Conservation (phyloP, 345 rosid species). For the Acer campestre region DNA sequence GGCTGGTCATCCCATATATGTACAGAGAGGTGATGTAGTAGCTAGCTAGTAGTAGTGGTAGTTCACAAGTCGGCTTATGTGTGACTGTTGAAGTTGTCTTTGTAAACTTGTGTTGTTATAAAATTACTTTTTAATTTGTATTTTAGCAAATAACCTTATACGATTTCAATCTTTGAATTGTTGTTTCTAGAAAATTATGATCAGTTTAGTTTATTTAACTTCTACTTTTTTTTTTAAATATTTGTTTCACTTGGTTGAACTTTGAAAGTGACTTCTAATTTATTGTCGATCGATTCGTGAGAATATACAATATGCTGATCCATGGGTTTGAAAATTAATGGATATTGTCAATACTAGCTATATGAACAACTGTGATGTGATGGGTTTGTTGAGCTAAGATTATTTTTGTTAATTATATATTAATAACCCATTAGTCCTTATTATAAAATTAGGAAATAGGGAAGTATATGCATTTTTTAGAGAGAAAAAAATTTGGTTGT, state of each 20-base stretch:
- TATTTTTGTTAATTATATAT: too few species aligned
- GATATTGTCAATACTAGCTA: too few species aligned
- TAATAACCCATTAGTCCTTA: neutral
- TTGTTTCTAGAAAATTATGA: too few species aligned
- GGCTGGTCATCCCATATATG: neutral
- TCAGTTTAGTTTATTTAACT: too few species aligned
- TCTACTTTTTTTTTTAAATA: too few species aligned
- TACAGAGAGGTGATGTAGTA: too few species aligned
- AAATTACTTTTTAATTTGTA: neutral
- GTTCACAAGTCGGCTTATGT: neutral
- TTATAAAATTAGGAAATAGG: neutral
- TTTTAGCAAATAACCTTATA: neutral
- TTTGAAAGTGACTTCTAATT: neutral
- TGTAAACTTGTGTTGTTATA: neutral
- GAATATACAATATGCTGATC: too few species aligned
- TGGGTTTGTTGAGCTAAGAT: neutral
- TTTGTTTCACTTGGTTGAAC: neutral
- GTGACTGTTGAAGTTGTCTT: neutral
- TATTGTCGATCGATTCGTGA: too few species aligned
- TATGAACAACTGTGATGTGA: too few species aligned
- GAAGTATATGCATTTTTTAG: neutral
- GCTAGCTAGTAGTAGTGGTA: neutral
- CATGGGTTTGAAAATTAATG: too few species aligned
- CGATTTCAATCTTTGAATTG: neutral
- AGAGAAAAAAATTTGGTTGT: neutral